phyloP scores from a whole-genome alignment of 2,329 filamentous ascomycete genomes.

The Lachnellula arida region DNA sequence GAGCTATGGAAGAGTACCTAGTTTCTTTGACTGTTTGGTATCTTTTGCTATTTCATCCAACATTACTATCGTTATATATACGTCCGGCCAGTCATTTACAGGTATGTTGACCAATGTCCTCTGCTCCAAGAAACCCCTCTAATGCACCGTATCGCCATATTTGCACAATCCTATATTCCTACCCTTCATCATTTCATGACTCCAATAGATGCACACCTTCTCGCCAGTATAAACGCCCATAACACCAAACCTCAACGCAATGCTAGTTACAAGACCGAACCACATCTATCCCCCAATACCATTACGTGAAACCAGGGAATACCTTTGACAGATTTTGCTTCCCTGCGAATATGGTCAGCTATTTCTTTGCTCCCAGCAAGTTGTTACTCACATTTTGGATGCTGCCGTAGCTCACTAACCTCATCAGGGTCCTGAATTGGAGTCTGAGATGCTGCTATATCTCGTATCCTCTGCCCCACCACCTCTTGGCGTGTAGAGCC shows the following conservation, averaged over 20 bases:
- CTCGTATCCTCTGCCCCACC: slow-evolving; percentile 23
- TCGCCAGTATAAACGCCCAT: slow-evolving; percentile 2
- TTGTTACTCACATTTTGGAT: slow-evolving; percentile 18
- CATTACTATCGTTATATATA: background rate
- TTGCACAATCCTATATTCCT: too few species aligned
- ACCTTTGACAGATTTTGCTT: slow-evolving; percentile 16
- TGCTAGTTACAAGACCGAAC: slow-evolving; percentile 13
- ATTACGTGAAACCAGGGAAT: slow-evolving; percentile 27
- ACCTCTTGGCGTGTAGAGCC: slow-evolving; percentile 13
- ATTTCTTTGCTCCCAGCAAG: background rate
- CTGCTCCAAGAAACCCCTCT: background rate
- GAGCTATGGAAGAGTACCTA: background rate
- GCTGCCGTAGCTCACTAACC: slow-evolving; percentile 7
- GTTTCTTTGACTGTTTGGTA: background rate
- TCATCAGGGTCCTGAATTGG: slow-evolving; percentile 25
- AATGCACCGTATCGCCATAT: background rate
- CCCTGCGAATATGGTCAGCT: slow-evolving; percentile 17
- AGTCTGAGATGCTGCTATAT: slow-evolving; percentile 19
- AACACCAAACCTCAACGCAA: slow-evolving; percentile 7
- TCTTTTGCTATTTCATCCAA: background rate
- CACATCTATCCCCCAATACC: background rate
- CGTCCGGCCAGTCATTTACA: background rate
- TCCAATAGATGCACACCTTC: background rate
- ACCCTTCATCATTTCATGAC: background rate
- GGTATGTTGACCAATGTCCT: background rate